phyloP scores from a whole-genome alignment of 345 rosid genomes.

The Nasturtium officinale region DNA sequence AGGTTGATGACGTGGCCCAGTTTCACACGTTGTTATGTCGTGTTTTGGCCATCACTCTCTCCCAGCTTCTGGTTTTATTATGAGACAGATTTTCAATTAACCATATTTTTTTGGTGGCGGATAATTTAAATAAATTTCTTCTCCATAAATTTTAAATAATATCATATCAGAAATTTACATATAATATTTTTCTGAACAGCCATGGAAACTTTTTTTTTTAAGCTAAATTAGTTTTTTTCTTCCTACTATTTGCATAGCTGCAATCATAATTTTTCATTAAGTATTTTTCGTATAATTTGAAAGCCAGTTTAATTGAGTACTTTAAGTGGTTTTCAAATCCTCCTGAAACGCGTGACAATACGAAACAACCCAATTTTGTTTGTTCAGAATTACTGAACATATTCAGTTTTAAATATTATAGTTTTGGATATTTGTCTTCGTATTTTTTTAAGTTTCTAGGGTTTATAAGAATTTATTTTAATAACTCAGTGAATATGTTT shows the following conservation, averaged over 20 bases:
- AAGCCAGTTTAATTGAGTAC: conserved; percentile 19
- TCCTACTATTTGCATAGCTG: background rate
- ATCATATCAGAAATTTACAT: background rate
- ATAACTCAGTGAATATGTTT: background rate
- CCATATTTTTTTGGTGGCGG: background rate
- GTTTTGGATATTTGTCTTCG: conserved; percentile 13
- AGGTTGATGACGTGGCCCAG: conserved; percentile 46
- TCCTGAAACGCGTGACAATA: conserved; percentile 41
- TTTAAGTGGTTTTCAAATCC: conserved; percentile 29
- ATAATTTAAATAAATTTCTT: background rate
- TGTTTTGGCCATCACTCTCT: conserved; percentile 37
- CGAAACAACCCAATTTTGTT: conserved; percentile 34
- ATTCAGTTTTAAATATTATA: background rate
- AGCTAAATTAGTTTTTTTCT: conserved; percentile 6
- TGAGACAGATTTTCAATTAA: conserved; percentile 11
- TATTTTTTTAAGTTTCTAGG: background rate
- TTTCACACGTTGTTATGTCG: conserved; percentile 42
- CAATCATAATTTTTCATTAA: background rate
- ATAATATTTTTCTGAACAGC: background rate
- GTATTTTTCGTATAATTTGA: conserved; percentile 1
- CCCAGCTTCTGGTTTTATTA: conserved; percentile 24
- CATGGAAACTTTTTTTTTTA: background rate
- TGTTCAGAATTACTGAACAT: conserved; percentile 26
- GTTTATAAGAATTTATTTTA: background rate
- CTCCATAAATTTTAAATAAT: background rate